Conservation (phyloP, 495 filamentous ascomycete species). For the Platismatia glauca region DNA sequence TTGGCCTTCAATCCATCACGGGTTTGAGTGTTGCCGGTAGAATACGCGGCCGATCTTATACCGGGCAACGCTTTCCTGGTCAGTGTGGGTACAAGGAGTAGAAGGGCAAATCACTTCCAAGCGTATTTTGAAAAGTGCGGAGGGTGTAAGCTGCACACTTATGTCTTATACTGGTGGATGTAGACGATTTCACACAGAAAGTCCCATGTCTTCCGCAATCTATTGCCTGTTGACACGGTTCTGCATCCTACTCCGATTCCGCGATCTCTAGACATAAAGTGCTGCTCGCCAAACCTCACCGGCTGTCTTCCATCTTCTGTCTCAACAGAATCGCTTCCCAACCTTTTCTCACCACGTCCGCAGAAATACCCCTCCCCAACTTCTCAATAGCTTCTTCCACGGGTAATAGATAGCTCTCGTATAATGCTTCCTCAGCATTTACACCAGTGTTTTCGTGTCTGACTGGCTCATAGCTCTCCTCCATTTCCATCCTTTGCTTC, state of each 20-base stretch:
- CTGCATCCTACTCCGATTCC: not conserved
- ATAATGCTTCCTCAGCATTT: slow-evolving; percentile 36
- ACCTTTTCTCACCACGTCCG: slow-evolving; percentile 34
- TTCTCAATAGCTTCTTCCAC: slow-evolving; percentile 34
- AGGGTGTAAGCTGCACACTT: not conserved
- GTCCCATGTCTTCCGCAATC: not conserved
- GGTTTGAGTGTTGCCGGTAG: not conserved
- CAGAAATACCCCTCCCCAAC: slow-evolving; percentile 31
- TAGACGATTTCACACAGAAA: not conserved
- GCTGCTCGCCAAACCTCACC: not conserved
- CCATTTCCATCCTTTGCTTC: slow-evolving; percentile 29
- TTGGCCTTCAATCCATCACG: not conserved
- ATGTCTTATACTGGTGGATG: not conserved
- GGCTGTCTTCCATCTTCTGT: slow-evolving; percentile 25
- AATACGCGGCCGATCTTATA: not conserved
- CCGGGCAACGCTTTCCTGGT: not conserved
- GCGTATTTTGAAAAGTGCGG: too few relatives aligned
- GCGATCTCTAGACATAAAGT: not conserved
- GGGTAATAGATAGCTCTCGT: slow-evolving; percentile 33
- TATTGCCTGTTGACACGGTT: not conserved
- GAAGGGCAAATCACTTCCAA: too few relatives aligned
- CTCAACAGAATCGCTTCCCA: slow-evolving; percentile 33
- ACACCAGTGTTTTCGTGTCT: slow-evolving; percentile 37
- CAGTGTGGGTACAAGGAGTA: too few relatives aligned
- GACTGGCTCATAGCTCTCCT: slow-evolving; percentile 34